Conservation (phyloP, 306 rosid species). For the Argentina anserina region DNA sequence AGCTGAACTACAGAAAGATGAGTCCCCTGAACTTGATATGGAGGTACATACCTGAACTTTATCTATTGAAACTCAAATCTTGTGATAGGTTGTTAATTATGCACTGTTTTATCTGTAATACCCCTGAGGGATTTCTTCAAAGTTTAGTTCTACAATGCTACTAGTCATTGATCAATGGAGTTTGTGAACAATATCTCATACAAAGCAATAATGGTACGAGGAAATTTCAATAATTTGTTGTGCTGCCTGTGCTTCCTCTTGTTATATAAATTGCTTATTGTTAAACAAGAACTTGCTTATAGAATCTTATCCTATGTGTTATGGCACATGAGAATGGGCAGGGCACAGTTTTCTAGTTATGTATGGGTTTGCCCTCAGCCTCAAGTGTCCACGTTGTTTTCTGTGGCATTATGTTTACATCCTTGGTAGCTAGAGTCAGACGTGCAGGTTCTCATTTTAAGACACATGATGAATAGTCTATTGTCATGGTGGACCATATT, state of each 20-base stretch:
- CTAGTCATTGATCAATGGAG: background rate
- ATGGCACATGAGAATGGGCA: constrained; percentile 35
- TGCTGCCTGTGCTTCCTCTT: constrained; percentile 25
- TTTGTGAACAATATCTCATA: background rate
- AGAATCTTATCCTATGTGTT: constrained; percentile 29
- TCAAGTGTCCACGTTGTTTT: constrained; percentile 22
- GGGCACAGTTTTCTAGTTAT: constrained; percentile 26
- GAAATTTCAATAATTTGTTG: background rate
- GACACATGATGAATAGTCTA: constrained; percentile 16
- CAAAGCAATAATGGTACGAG: background rate
- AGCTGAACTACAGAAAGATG: constrained; percentile 53
- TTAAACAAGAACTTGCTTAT: constrained; percentile 10
- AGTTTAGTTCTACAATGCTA: background rate
- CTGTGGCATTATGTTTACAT: constrained; percentile 18
- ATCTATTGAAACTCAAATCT: constrained; percentile 7
- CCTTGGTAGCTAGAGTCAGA: constrained; percentile 3
- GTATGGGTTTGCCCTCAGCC: constrained; percentile 12
- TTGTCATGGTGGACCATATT: constrained; percentile 6
- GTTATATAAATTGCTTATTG: constrained; percentile 4
- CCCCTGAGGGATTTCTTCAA: background rate
- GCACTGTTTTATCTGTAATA: background rate
- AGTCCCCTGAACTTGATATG: constrained; percentile 37
- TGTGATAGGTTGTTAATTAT: background rate
- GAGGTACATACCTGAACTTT: constrained; percentile 46
- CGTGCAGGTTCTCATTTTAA: background rate